phyloP scores from a whole-genome alignment of 192 early-diverging fungal genomes.

The Entophlyctis luteolus region DNA sequence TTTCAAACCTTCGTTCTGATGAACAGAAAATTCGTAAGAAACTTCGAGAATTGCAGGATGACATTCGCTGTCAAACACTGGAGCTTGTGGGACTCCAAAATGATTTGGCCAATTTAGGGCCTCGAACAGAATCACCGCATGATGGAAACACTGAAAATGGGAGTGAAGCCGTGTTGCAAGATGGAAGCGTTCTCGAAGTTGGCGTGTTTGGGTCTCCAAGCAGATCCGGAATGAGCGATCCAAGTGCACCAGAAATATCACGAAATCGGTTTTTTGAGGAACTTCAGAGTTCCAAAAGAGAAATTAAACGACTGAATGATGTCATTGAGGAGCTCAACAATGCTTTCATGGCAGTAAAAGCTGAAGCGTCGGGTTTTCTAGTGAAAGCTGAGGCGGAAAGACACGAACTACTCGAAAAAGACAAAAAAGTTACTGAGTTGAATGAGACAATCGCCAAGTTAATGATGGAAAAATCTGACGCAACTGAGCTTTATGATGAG shows the following conservation, averaged over 20 bases:
- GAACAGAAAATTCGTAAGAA: constrained; percentile 30
- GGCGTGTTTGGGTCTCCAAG: neutral
- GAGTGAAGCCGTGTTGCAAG: neutral
- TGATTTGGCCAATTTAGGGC: neutral
- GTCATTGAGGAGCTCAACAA: neutral
- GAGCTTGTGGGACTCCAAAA: constrained; percentile 20
- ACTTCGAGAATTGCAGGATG: constrained; percentile 44
- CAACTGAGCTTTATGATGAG: neutral
- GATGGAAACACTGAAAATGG: neutral
- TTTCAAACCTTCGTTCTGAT: constrained; percentile 17
- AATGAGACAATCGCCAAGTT: neutral
- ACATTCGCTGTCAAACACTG: constrained; percentile 39
- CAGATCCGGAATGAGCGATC: neutral
- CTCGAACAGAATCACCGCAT: neutral
- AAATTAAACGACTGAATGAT: constrained; percentile 18
- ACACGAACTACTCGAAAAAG: neutral
- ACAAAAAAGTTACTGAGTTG: neutral
- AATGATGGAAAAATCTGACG: constrained; percentile 2
- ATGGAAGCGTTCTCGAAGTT: neutral
- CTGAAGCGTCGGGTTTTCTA: neutral
- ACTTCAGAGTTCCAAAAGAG: constrained; percentile 8
- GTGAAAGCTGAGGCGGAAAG: neutral
- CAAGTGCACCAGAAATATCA: neutral
- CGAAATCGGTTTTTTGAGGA: neutral
- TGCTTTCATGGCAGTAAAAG: neutral